Conservation (phyloP, 768 basidiomycete species). For the Lactarius vividus region DNA sequence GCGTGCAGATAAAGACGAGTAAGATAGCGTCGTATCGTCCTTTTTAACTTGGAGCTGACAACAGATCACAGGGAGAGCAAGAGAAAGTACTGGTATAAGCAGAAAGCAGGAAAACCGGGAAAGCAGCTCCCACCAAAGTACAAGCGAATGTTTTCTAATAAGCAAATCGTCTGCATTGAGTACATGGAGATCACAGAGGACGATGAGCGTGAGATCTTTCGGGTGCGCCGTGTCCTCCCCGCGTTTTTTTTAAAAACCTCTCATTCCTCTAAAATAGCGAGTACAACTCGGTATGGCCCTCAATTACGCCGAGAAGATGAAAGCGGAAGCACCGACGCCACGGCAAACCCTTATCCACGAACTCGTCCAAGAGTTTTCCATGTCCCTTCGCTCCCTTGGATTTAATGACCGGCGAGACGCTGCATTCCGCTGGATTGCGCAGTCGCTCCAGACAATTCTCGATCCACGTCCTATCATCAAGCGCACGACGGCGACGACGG, state of each 20-base stretch:
- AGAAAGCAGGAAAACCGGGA: constrained; percentile 24
- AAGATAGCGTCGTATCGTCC: constrained; percentile 10
- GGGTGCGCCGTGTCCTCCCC: constrained; percentile 27
- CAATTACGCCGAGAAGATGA: constrained; percentile 33
- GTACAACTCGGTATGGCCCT: constrained; percentile 34
- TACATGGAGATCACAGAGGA: constrained; percentile 35
- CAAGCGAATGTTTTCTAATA: constrained; percentile 41
- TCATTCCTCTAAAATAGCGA: constrained; percentile 25
- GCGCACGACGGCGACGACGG: constrained; percentile 34
- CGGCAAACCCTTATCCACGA: constrained; percentile 27
- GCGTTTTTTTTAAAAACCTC: neutral
- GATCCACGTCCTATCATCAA: constrained; percentile 36
- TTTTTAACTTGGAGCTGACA: neutral
- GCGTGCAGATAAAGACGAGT: constrained; percentile 42
- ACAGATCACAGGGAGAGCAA: constrained; percentile 16
- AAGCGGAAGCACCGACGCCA: constrained; percentile 31
- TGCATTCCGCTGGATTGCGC: constrained; percentile 58
- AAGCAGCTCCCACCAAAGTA: constrained; percentile 37
- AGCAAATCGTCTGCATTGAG: constrained; percentile 52
- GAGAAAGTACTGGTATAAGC: constrained; percentile 40
- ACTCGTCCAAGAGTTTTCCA: constrained; percentile 25
- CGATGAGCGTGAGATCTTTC: constrained; percentile 36
- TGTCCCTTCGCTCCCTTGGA: constrained; percentile 37
- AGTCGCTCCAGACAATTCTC: constrained; percentile 52
- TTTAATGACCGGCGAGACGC: constrained; percentile 52